Percentiles rank a stretch among this genome's conserved stretches.
phyloP scores from a whole-genome alignment of 345 rosid genomes.

The Dipteronia sinensis region DNA sequence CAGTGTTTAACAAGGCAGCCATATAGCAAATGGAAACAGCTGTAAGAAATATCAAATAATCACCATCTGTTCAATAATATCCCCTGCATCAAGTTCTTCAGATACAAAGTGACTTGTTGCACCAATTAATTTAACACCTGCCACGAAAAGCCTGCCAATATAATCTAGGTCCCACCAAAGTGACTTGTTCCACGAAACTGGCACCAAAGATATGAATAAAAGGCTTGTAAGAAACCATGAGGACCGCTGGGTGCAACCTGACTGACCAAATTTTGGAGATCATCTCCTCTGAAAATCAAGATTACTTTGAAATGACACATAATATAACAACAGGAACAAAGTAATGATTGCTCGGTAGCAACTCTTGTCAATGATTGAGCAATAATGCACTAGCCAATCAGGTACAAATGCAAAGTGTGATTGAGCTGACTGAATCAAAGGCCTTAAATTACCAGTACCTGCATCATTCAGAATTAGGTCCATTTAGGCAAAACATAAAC shows the following conservation, averaged over 20 bases:
- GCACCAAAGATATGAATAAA: slow-evolving; percentile 25
- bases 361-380: not conserved
- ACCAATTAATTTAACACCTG: slow-evolving; percentile 94
- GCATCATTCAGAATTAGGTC: not conserved
- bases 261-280: slow-evolving; percentile 8
- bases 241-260: slow-evolving; percentile 21
- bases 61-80: slow-evolving; percentile 97
- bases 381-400: not conserved
- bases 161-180: slow-evolving; percentile 31
- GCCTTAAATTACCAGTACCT: not conserved
- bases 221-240: slow-evolving; percentile 22
- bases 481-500: not conserved
- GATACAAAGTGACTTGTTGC: slow-evolving; percentile 94
- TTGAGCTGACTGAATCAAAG: not conserved
- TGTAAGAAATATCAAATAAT: slow-evolving; percentile 4
- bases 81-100: slow-evolving; percentile 94
- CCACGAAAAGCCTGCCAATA: slow-evolving; percentile 89
- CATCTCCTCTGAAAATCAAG: not conserved
- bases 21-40: not conserved
- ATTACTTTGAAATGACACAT: not conserved
- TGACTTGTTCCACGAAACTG: too few relatives aligned
- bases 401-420: not conserved
- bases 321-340: not conserved
- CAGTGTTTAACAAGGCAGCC: slow-evolving; percentile 16
- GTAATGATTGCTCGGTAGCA: not conserved